These are phyloP conservation scores for Pyropia yezoensis DNA, from an alignment of 23 red algal genomes.

Conservation along the genomic window DNA sequence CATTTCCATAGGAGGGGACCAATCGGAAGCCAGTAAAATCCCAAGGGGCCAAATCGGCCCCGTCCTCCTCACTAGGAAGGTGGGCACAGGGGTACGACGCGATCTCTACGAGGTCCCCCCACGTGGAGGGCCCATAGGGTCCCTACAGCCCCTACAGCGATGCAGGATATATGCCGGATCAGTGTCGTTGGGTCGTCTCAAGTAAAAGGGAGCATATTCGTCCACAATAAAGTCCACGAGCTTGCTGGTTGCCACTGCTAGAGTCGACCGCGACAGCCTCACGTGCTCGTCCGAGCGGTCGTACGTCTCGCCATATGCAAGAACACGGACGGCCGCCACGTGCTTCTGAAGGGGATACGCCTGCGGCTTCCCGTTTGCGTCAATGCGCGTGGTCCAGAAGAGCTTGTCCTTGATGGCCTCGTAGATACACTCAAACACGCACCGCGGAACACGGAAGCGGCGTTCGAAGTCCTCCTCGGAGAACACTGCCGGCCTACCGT, in stretches of 20 bases:
- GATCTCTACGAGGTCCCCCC: no score
- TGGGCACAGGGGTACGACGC: no score
- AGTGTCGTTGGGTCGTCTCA: neutral
- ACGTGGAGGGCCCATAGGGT: no score
- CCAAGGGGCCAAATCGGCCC: no score
- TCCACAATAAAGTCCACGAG: neutral
- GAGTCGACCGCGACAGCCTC: neutral
- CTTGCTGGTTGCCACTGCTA: neutral
- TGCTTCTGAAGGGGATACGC: neutral
- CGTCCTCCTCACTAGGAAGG: no score
- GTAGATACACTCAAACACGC: neutral
- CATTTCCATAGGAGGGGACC: no score
- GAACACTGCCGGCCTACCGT: neutral
- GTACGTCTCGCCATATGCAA: no score
- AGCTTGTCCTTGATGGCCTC: neutral
- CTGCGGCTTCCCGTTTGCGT: neutral
- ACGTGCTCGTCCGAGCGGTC: conserved; percentile 12
- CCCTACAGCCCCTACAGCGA: no score
- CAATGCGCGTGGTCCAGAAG: neutral
- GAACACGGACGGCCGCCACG: neutral
- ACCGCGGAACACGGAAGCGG: conserved; percentile 3
- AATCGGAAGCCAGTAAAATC: no score
- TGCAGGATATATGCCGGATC: neutral
- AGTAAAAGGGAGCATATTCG: neutral
- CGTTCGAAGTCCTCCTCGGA: neutral